Evolutionary conservation across 1,284 basidiomycete genomes (phyloP), one percentile per base, ranked within the genome.

Genomic region (Vanrija pseudolonga): DNA sequence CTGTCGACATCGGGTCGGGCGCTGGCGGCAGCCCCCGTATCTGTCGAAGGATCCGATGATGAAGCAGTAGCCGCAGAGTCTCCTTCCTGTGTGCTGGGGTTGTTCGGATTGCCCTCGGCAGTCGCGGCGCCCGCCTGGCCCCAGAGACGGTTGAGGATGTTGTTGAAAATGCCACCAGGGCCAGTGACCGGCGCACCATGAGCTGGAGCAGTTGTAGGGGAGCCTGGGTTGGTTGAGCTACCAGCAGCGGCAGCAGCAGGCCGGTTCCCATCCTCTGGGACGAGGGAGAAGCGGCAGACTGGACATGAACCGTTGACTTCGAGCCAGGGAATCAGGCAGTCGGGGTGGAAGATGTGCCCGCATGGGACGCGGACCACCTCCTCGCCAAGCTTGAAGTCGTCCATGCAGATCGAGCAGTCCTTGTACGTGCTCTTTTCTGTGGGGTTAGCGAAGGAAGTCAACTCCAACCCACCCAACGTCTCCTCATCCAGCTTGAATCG

Each of bases 271-370:
- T 20, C n/a, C 45, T 44, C 49, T n/a, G 45, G 39, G 17, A 53
- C 51, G 23, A 50, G 55, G 0, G 73, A 74, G 61, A 74, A 73
- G 20, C 73, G 73, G 48, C 74, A 77, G 8, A 74, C 73, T 0
- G 75, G 75, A 61, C 75, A 77, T 6, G 71, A 71, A 3, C 75
- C 75, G 53, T 77, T 77, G 12, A 60, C 57, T 57, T 69, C 65
- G 8, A 77, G 60, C 75, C 75, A 77, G 2, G 74, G 74, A 8
- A 69, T 61, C 2, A 77, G 55, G 50, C 75, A 77, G 50, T 71
- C 72, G 2, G 64, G 62, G 57, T 77, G 75, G 60, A 74, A 77
- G 37, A 72, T 61, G 53, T 77, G 75, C 66, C 58, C 60, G 67
- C 75, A 77, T 6, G 70, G 69, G 37, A 77, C 59, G 22, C 57